phyloP scores from a whole-genome alignment of 306 rosid genomes.

The Quercus agrifolia region DNA sequence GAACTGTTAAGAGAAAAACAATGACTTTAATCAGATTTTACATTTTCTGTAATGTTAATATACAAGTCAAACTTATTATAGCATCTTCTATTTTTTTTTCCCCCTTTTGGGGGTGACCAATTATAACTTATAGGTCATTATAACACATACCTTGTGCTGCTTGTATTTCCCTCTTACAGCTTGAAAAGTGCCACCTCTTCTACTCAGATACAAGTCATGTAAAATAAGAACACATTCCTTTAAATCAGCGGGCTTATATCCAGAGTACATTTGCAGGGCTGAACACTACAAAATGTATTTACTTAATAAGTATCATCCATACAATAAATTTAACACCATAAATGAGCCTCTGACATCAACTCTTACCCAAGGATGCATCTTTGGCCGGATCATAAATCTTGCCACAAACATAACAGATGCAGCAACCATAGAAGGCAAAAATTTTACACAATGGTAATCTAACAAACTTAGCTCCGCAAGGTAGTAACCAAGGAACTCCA shows the following conservation, averaged over 20 bases:
- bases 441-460: slow-evolving; percentile 68
- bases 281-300: slow-evolving; percentile 36
- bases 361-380: slow-evolving; percentile 76
- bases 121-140: too few species aligned
- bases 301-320: slow-evolving; percentile 7
- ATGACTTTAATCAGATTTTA: slow-evolving; percentile 10
- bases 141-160: slow-evolving; percentile 59
- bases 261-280: slow-evolving; percentile 40
- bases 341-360: background rate
- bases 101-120: background rate
- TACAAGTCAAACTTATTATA: background rate
- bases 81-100: background rate
- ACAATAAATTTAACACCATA: background rate
- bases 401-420: slow-evolving; percentile 75
- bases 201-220: slow-evolving; percentile 70
- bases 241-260: slow-evolving; percentile 60
- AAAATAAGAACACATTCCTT: slow-evolving; percentile 55
- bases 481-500: slow-evolving; percentile 73
- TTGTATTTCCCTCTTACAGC: slow-evolving; percentile 81
- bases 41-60: background rate
- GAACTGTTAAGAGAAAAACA: slow-evolving; percentile 52
- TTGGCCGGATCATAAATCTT: slow-evolving; percentile 55
- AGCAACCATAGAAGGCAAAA: slow-evolving; percentile 85
- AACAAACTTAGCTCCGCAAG: slow-evolving; percentile 88
- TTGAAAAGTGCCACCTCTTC: slow-evolving; percentile 62